Percentiles rank a stretch among this genome's conserved stretches.
phyloP scores from a whole-genome alignment of 805 yeast genomes.

The Hanseniaspora hatyaiensis region DNA sequence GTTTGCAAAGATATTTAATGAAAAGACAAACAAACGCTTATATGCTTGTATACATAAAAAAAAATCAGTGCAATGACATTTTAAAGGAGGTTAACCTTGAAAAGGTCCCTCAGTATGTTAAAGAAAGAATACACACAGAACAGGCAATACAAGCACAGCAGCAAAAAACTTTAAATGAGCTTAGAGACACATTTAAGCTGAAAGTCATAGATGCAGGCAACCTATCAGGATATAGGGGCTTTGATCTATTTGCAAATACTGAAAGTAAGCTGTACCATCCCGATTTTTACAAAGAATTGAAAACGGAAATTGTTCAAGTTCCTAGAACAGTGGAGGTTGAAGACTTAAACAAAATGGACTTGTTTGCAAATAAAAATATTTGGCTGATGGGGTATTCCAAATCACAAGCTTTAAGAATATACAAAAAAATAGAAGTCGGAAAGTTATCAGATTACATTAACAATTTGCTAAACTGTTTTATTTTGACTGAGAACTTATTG shows the following conservation, averaged over 20 bases:
- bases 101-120: conserved; percentile 58
- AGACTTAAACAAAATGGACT: conserved; percentile 24
- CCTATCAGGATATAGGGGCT: conserved; percentile 53
- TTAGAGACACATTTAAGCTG: conserved; percentile 49
- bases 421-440: conserved; percentile 29
- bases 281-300: conserved; percentile 34
- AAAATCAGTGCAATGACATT: conserved; percentile 44
- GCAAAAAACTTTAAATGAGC: conserved; percentile 58
- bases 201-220: conserved; percentile 44
- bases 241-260: conserved; percentile 64
- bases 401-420: conserved; percentile 61
- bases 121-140: conserved; percentile 54
- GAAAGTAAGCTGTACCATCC: conserved; percentile 37
- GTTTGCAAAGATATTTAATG: conserved; percentile 51
- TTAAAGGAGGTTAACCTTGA: conserved; percentile 45
- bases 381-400: conserved; percentile 58
- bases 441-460: conserved; percentile 12
- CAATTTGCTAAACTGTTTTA: conserved; percentile 18
- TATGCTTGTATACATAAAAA: conserved; percentile 85
- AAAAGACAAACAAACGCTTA: conserved; percentile 89
- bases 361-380: conserved; percentile 35
- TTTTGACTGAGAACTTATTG: conserved; percentile 14
- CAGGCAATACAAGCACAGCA: conserved; percentile 41
- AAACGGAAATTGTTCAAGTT: conserved; percentile 46
- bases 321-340: conserved; percentile 41